Base-by-base conservation (phyloP, 2,329 filamentous ascomycete genomes). In the Talaromyces sp. region DNA sequence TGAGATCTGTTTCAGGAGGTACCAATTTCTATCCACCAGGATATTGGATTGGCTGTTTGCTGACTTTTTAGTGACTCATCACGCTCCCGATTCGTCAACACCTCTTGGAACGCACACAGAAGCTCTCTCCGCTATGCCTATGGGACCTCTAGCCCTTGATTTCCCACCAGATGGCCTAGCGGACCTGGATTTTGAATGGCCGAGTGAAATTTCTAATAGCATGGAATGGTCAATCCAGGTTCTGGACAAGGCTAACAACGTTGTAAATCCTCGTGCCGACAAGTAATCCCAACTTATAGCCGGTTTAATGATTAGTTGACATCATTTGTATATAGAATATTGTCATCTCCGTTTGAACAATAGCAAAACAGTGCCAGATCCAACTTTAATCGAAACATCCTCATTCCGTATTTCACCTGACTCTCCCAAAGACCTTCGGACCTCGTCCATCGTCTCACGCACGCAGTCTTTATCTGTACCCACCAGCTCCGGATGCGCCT, bases 401-500 rank as follows among this genome's bases (percentile, higher is more conserved):
- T 51, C 40, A 16, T 31, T 36, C 28, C 54, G 18, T 10, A 44
- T 50, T 31, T 12, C 18, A 47, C 9, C 23, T 18, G 44, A 47
- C 40, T 34, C 23, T 1, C 65, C 64, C 18, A 63, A 42, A 28
- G 56, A 60, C 27, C 18, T 34, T 12, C 54, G 47, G 7, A 66
- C 57, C 33, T 62, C 57, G n/a, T 10, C n/a, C 30, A 62, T 58
- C n/a, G 47, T 56, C 50, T 62, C 34, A 12, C 2, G n/a, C 9
- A 67, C 63, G n/a, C 66, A 68, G 31, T 79, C 78, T 40, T 70
- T 66, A 1, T 77, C 75, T 0, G 73, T 76, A 0, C 71, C 72
- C 2, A 65, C 68, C 31, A 72, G 61, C 4, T 77, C 70, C 7
- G 73, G 71, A 67, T 79, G 65, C 3, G 72, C 74, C 64, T 74